Evolutionary conservation across 78 protist genomes (phyloP).

Genomic region (Guillardia theta): DNA sequence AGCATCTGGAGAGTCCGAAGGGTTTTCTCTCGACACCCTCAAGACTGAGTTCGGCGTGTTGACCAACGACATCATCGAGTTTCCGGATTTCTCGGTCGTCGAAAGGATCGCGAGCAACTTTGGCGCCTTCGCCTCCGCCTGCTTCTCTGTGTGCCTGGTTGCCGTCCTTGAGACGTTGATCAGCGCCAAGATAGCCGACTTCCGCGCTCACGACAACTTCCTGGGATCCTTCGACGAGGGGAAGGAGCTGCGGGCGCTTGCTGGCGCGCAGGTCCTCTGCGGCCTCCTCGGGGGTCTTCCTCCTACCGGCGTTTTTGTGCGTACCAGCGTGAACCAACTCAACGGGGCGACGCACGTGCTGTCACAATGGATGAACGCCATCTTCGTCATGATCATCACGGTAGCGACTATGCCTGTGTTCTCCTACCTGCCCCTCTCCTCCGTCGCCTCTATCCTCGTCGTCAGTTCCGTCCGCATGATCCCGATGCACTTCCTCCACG

Average conservation of each 20-base stretch:
- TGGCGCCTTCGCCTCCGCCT: neutral
- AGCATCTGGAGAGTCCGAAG: neutral
- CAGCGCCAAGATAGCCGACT: neutral
- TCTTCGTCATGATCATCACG: neutral
- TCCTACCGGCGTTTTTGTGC: neutral
- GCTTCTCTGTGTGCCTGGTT: neutral
- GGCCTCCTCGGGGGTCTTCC: neutral
- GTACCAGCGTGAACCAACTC: neutral
- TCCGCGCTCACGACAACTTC: neutral
- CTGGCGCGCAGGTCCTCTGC: neutral
- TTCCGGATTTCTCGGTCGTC: neutral
- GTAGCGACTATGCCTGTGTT: neutral
- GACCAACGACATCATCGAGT: neutral
- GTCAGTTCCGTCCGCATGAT: neutral
- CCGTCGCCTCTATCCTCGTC: constrained; percentile 2
- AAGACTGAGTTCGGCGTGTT: neutral
- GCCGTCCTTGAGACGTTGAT: neutral
- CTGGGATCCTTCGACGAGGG: neutral
- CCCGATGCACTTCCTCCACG: neutral
- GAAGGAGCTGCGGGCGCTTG: neutral
- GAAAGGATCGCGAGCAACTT: neutral
- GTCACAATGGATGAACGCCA: neutral
- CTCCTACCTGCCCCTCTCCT: neutral
- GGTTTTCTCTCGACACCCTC: neutral
- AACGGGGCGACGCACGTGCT: neutral